A percentile compares a stretch with the other conserved stretches of the same genome.
phyloP scores from a whole-genome alignment of 331 rosid genomes.

The Malus hybrid region DNA sequence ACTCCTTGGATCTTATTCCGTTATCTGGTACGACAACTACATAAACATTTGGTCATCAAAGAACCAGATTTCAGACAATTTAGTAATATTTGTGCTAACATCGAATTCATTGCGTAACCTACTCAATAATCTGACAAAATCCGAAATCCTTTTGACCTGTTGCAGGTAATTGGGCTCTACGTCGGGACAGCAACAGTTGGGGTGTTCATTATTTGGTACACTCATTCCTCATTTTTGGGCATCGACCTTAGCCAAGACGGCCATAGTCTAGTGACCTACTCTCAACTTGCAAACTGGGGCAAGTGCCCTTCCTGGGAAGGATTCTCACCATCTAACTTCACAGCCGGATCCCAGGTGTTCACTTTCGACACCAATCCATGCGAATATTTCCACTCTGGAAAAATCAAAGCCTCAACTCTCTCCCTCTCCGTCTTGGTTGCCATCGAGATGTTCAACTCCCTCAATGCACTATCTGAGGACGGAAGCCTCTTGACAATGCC shows the following conservation, averaged over 20 bases:
- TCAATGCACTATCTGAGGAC: constrained; percentile 77
- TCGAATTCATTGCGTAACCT: not conserved
- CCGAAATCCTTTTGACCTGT: not conserved
- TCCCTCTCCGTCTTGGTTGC: constrained; percentile 82
- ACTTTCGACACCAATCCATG: constrained; percentile 44
- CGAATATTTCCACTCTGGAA: constrained; percentile 58
- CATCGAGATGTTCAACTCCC: constrained; percentile 84
- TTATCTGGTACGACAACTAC: constrained; percentile 24
- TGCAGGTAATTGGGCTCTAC: constrained; percentile 71
- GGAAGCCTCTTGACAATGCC: constrained; percentile 85
- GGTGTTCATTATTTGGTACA: constrained; percentile 72
- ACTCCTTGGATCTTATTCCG: constrained; percentile 41
- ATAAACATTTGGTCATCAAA: no score
- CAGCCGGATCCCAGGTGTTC: constrained; percentile 44
- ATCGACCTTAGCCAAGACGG: constrained; percentile 68
- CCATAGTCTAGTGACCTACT: constrained; percentile 63
- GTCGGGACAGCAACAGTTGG: constrained; percentile 85
- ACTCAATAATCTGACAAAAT: not conserved
- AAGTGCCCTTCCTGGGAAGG: constrained; percentile 59
- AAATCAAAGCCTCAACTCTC: constrained; percentile 66
- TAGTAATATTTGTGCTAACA: not conserved
- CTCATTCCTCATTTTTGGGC: constrained; percentile 67
- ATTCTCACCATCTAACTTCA: constrained; percentile 66
- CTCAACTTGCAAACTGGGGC: constrained; percentile 78
- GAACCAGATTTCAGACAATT: not conserved